Base-by-base conservation (phyloP, 495 filamentous ascomycete species). In the Tuber calosporum region DNA sequence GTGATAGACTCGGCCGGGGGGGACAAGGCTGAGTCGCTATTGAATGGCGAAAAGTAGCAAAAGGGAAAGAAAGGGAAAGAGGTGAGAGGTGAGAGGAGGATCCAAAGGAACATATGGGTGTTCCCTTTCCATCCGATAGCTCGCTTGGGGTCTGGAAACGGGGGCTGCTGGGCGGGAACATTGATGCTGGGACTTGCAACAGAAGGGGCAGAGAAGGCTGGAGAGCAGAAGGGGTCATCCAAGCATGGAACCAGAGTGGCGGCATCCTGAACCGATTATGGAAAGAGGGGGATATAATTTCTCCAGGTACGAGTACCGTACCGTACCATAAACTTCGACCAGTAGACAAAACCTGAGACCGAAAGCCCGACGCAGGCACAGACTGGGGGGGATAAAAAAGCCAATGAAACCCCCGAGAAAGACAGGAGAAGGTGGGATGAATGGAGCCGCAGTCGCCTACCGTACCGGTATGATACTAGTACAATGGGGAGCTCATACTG, bases 21-120 rank as follows among this genome's bases (percentile, higher is more conserved):
- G 9, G 48, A n/a, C 9, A 9, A 34, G 53, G 53, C 53, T 62
- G 34, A 62, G 53, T 34, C 53, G 11, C 53, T 62, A 62, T 34
- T 34, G 53, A 62, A 62, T 30, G 53, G 26, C 53, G 53, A 62
- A 62, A 62, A 62, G 53, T 62, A 62, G 53, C 26, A 62, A 62
- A 62, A 62, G 53, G 53, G 34, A 17, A 62, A 5, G 13, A 34
- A 62, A 62, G 53, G 26, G 53, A 34, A 62, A 62, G 53, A 34
- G 26, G 34, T 30, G 53, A 58, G n/a, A 58, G n/a, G 53, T 15
- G 15, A 58, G 53, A 58, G n/a, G n/a, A 62, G 26, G 53, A 62
- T 62, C 53, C 53, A 34, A 62, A 62, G 53, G 13, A 62, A 34
- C 53, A 62, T 34, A 62, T 62, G 53, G 53, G 53, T 34, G 26